Conservation (phyloP, 257 asterid species). For the Echium plantagineum region DNA sequence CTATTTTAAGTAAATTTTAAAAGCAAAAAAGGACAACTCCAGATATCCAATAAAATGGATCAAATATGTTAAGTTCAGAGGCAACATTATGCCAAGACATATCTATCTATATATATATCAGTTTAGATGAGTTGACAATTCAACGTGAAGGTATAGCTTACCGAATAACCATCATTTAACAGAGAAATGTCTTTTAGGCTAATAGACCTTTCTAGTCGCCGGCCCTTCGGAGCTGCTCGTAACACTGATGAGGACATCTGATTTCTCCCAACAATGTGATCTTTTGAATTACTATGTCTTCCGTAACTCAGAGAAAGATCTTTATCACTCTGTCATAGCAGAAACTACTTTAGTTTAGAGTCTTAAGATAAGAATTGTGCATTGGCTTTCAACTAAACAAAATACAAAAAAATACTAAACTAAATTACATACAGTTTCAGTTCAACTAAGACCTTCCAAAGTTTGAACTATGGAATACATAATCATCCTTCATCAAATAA, state of each 20-base stretch:
- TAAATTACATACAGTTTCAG: too few relatives aligned
- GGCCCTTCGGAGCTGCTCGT: slow-evolving; percentile 27
- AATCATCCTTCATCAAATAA: too few relatives aligned
- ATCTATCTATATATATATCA: too few relatives aligned
- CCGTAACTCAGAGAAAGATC: slow-evolving; percentile 39
- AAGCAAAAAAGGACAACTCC: too few relatives aligned
- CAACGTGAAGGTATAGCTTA: slow-evolving; percentile 22
- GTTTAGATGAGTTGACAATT: neutral
- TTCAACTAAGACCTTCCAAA: too few relatives aligned
- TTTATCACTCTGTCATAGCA: slow-evolving; percentile 39
- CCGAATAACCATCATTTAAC: slow-evolving; percentile 70
- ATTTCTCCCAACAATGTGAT: too few relatives aligned
- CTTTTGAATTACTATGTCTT: slow-evolving; percentile 5
- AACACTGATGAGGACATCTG: slow-evolving; percentile 18
- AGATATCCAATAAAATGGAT: too few relatives aligned
- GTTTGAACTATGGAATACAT: too few relatives aligned
- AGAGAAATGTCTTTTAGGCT: slow-evolving; percentile 43
- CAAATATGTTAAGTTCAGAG: neutral
- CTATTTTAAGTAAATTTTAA: too few relatives aligned
- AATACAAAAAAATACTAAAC: too few relatives aligned
- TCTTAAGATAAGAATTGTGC: neutral
- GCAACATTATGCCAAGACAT: too few relatives aligned
- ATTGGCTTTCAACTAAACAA: neutral
- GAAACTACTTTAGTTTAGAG: neutral
- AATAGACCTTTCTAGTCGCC: slow-evolving; percentile 44